Conservation (phyloP, 805 yeast species). For the Saccharomyces paradoxus region DNA sequence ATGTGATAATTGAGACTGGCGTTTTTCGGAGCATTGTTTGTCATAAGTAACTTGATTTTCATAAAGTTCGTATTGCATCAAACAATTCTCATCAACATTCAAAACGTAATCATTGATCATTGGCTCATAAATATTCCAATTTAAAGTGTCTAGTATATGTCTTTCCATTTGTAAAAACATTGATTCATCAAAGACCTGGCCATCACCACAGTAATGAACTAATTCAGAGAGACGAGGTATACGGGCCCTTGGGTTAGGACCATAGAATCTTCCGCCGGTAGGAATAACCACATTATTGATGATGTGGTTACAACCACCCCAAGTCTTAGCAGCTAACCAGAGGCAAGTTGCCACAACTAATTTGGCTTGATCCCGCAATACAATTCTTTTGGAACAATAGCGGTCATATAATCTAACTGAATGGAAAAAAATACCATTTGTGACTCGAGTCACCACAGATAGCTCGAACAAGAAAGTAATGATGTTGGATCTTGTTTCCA, state of each 20-base stretch:
- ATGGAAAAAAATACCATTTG: constrained; percentile 60
- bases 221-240: constrained; percentile 69
- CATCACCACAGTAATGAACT: constrained; percentile 59
- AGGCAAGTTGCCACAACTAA: constrained; percentile 84
- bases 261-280: constrained; percentile 52
- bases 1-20: constrained; percentile 17
- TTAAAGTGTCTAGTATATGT: constrained; percentile 62
- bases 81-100: constrained; percentile 38
- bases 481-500: constrained; percentile 57
- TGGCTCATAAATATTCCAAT: constrained; percentile 66
- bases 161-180: constrained; percentile 70
- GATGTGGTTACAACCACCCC: constrained; percentile 65
- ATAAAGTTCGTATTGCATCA: constrained; percentile 32
- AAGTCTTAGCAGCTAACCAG: constrained; percentile 87
- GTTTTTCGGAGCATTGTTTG: constrained; percentile 16
- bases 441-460: constrained; percentile 52
- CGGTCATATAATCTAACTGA: constrained; percentile 77
- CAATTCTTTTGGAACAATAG: constrained; percentile 81
- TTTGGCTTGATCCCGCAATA: constrained; percentile 78
- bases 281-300: constrained; percentile 42
- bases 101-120: constrained; percentile 42
- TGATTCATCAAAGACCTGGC: constrained; percentile 44
- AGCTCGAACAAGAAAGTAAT: constrained; percentile 75
- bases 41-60: constrained; percentile 27
- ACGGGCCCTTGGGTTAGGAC: constrained; percentile 67